Evolutionary conservation across 225 moss, liverwort and hornwort genomes (phyloP).

Genomic region (Straminergon stramineum): DNA sequence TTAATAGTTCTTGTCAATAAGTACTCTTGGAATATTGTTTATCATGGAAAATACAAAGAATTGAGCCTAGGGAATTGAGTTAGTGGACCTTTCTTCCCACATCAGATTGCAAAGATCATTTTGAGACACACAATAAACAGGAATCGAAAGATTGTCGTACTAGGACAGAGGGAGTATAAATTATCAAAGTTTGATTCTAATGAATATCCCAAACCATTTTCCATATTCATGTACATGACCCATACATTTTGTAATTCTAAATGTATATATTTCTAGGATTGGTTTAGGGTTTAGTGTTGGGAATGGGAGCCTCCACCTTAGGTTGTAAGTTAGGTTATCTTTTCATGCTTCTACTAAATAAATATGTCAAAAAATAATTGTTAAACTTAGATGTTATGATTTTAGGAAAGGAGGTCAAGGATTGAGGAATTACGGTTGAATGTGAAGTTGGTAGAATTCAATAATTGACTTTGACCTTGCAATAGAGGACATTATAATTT

Average conservation of each 20-base stretch:
- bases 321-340: not conserved
- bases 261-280: not conserved
- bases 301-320: not conserved
- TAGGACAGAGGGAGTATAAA: no score
- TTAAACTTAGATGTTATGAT: not conserved
- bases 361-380: not conserved
- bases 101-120: no score
- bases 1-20: no score
- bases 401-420: not conserved
- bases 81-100: no score
- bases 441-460: not conserved
- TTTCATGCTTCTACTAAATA: not conserved
- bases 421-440: not conserved
- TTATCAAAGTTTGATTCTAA: not conserved
- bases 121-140: no score
- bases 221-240: not conserved
- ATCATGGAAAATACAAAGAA: no score
- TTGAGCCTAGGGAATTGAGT: no score
- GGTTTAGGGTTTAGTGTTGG: not conserved
- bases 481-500: not conserved
- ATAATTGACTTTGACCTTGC: not conserved
- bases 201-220: not conserved
- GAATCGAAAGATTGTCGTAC: no score
- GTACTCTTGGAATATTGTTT: no score
- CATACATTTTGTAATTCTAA: no score